A percentile compares a stretch with the other conserved stretches of the same genome.
Evolutionary conservation across 768 basidiomycete genomes (phyloP).

Genomic region (Pleurotus tuber-regium): DNA sequence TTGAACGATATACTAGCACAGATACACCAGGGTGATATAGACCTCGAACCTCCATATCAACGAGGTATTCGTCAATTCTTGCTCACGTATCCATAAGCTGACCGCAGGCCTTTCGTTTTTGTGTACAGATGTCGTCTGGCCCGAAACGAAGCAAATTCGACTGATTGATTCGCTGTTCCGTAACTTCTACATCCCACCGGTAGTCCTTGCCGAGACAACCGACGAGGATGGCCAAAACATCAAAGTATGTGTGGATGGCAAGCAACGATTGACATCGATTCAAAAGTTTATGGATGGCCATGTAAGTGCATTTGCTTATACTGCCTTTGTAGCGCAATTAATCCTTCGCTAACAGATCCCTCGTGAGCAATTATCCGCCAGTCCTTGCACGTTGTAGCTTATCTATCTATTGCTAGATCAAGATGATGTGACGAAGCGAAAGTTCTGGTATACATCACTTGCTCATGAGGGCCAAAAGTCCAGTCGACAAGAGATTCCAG

Average conservation of each 20-base stretch:
- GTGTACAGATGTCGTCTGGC: constrained; percentile 87
- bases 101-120: not conserved
- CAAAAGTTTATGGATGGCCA: constrained; percentile 73
- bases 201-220: constrained; percentile 65
- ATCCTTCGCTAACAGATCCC: constrained; percentile 16
- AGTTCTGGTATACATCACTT: constrained; percentile 54
- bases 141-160: constrained; percentile 61
- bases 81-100: not conserved
- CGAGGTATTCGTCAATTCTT: constrained; percentile 45
- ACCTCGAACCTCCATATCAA: constrained; percentile 71
- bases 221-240: constrained; percentile 54
- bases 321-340: no score
- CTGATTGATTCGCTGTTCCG: constrained; percentile 78
- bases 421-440: constrained; percentile 55
- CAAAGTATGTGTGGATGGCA: constrained; percentile 76
- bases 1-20: constrained; percentile 48
- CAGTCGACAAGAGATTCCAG: constrained; percentile 51
- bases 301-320: constrained; percentile 35
- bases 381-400: not conserved
- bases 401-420: constrained; percentile 38
- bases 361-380: constrained; percentile 16
- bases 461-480: constrained; percentile 43
- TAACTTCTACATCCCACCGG: constrained; percentile 76
- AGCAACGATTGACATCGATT: constrained; percentile 81
- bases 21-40: constrained; percentile 69